phyloP scores from a whole-genome alignment of 345 rosid genomes.

The Trapa bicornis region DNA sequence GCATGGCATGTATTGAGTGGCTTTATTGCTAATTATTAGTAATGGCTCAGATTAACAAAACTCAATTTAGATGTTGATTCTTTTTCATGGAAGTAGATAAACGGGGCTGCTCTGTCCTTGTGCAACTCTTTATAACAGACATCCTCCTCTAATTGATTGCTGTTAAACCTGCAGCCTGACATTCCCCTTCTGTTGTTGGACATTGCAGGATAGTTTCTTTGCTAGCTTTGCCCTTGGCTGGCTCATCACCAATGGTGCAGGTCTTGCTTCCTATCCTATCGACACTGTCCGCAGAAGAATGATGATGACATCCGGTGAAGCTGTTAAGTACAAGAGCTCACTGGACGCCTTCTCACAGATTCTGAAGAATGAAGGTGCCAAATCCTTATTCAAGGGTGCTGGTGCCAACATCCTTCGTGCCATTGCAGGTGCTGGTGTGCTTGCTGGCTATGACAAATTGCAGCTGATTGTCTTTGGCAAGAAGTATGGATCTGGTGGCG shows the following conservation, averaged over 20 bases:
- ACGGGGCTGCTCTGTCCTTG: too few species aligned
- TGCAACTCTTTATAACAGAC: too few species aligned
- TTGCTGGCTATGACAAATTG: constrained; percentile 79
- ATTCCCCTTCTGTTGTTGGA: constrained; percentile 5
- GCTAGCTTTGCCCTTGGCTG: constrained; percentile 86
- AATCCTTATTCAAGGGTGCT: constrained; percentile 82
- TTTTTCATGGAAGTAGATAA: neutral
- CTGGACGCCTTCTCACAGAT: constrained; percentile 62
- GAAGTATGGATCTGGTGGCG: constrained; percentile 82
- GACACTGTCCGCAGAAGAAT: constrained; percentile 93
- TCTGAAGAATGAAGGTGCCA: constrained; percentile 66
- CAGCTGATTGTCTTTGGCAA: constrained; percentile 72
- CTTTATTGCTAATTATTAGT: neutral
- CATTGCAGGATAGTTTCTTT: constrained; percentile 65
- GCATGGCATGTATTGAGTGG: neutral
- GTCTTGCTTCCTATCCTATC: constrained; percentile 76
- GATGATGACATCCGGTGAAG: constrained; percentile 98
- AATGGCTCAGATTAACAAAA: neutral
- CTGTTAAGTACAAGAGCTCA: constrained; percentile 78
- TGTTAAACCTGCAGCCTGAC: neutral
- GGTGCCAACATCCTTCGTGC: constrained; percentile 94
- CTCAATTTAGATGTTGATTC: neutral
- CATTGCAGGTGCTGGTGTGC: constrained; percentile 87
- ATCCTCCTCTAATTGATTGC: neutral
- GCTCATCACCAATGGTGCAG: constrained; percentile 85